Conservation (phyloP, 257 asterid species). For the Primulina eburnea region DNA sequence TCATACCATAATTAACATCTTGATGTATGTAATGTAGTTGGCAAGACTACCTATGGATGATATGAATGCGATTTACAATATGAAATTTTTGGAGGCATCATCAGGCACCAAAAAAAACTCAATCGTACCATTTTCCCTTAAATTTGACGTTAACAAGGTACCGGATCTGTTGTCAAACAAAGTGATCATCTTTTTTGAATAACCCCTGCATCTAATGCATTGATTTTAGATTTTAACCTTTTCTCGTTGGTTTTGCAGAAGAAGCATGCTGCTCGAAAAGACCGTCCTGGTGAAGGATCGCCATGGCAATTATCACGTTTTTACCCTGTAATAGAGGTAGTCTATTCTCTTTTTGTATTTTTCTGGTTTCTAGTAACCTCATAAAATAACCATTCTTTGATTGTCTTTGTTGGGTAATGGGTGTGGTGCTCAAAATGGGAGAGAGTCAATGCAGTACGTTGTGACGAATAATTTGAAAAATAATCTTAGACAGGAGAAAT, state of each 20-base stretch:
- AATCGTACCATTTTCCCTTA: constrained; percentile 67
- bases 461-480: neutral
- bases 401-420: constrained; percentile 20
- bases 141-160: constrained; percentile 95
- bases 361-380: constrained; percentile 21
- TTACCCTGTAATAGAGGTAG: constrained; percentile 95
- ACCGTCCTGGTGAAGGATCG: constrained; percentile 74
- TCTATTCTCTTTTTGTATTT: neutral
- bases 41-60: constrained; percentile 83
- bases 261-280: constrained; percentile 86
- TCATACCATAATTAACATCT: constrained; percentile 20
- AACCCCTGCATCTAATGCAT: constrained; percentile 20
- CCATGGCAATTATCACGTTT: constrained; percentile 91
- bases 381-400: constrained; percentile 3
- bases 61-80: constrained; percentile 84
- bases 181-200: constrained; percentile 16
- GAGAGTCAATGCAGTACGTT: constrained; percentile 11
- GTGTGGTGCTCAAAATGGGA: constrained; percentile 18
- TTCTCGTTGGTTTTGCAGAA: constrained; percentile 48
- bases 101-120: constrained; percentile 72
- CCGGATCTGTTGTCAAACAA: constrained; percentile 10
- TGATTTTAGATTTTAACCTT: constrained; percentile 11
- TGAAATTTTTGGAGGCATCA: constrained; percentile 84
- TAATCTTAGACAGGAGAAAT: constrained; percentile 2
- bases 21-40: constrained; percentile 47